A percentile compares a stretch with the other conserved stretches of the same genome.
Conservation (phyloP, 768 basidiomycete genomes). For the Suillus plorans region DNA sequence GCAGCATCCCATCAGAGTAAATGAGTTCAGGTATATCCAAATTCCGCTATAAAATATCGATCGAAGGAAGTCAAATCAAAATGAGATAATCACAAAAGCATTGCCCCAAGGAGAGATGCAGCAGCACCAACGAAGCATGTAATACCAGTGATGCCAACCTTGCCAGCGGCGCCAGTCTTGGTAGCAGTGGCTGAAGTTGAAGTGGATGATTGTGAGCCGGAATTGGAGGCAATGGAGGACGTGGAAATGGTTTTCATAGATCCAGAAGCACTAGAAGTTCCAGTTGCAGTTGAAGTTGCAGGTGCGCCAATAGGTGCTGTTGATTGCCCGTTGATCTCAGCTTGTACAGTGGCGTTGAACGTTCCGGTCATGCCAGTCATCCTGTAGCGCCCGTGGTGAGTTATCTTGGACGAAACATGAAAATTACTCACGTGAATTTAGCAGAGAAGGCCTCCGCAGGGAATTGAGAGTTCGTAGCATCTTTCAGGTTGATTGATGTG, state of each 20-base stretch:
- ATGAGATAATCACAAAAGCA: conserved; percentile 17
- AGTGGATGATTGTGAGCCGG: conserved; percentile 2
- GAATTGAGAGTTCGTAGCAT: conserved; percentile 51
- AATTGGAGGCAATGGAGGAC: background rate
- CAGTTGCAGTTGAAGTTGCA: conserved; percentile 27
- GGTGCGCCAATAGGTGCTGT: conserved; percentile 54
- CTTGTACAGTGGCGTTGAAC: conserved; percentile 56
- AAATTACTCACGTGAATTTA: conserved; percentile 61
- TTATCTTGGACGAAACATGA: background rate
- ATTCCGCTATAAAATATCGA: background rate
- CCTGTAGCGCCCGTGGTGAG: conserved; percentile 34
- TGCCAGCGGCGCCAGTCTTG: conserved; percentile 19
- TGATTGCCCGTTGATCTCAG: conserved; percentile 61
- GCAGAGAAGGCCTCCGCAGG: conserved; percentile 75
- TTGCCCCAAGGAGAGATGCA: conserved; percentile 22
- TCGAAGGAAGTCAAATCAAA: background rate
- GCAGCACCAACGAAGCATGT: conserved; percentile 22
- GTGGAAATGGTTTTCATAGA: background rate
- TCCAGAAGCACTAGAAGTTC: conserved; percentile 25
- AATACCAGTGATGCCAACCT: conserved; percentile 18
- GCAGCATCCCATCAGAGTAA: background rate
- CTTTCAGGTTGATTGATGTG: conserved; percentile 56
- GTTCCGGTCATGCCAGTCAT: conserved; percentile 68
- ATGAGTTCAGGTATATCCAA: background rate
- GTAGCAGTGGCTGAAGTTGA: conserved; percentile 11